Percentiles rank a stretch among this genome's conserved stretches.
Conservation (phyloP, 345 rosid species). For the Sisymbrium altissimum region DNA sequence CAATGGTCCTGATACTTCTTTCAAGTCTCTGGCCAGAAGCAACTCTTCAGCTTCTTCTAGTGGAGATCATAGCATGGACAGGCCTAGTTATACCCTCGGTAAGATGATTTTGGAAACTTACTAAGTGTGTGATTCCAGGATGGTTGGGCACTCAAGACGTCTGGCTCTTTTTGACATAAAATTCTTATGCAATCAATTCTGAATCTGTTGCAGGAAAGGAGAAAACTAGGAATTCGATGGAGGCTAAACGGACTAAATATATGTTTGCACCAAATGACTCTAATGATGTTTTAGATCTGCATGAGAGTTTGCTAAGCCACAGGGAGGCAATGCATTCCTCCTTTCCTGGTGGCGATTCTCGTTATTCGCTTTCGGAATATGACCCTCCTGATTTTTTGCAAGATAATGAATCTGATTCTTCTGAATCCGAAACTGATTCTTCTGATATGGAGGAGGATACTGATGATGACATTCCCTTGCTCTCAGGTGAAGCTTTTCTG, state of each 20-base stretch:
- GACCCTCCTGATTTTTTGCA: constrained; percentile 57
- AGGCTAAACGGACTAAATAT: constrained; percentile 61
- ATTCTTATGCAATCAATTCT: constrained; percentile 32
- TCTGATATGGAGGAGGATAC: constrained; percentile 84
- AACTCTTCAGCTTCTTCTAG: constrained; percentile 44
- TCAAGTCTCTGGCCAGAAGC: constrained; percentile 41
- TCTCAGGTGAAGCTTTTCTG: constrained; percentile 53
- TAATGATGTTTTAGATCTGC: constrained; percentile 49
- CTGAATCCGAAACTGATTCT: constrained; percentile 70
- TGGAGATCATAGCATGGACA: constrained; percentile 48
- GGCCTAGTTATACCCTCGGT: constrained; percentile 51
- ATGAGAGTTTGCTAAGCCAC: constrained; percentile 47
- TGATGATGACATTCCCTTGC: constrained; percentile 57
- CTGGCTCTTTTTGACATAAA: constrained; percentile 24
- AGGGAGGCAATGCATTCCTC: constrained; percentile 44
- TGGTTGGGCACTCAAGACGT: constrained; percentile 25
- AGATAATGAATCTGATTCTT: constrained; percentile 52
- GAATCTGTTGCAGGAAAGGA: constrained; percentile 55
- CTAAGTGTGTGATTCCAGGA: neutral
- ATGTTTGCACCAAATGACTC: constrained; percentile 49
- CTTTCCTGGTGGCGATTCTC: constrained; percentile 42
- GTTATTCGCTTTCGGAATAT: constrained; percentile 38
- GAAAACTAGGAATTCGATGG: constrained; percentile 41
- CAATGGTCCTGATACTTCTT: constrained; percentile 45
- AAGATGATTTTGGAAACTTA: constrained; percentile 31